phyloP scores from a whole-genome alignment of 2,329 filamentous ascomycete species.

The Rhinocladiella similis region DNA sequence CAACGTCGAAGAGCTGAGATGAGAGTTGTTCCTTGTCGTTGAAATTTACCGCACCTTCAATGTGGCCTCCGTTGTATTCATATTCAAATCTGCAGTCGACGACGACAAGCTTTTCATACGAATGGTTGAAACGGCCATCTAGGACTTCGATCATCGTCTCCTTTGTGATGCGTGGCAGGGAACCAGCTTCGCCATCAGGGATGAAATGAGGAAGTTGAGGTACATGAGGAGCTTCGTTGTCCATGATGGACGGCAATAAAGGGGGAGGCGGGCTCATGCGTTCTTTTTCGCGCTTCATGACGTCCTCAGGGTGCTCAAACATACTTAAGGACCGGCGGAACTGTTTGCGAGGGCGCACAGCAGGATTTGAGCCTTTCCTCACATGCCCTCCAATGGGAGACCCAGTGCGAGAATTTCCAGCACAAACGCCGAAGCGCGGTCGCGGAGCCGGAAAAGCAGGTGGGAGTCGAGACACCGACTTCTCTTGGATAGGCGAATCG shows the following conservation, averaged over 20 bases:
- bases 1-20: constrained; percentile 69
- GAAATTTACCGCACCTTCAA: constrained; percentile 89
- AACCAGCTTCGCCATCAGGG: constrained; percentile 76
- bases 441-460: constrained; percentile 20
- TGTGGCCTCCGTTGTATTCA: constrained; percentile 95
- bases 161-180: constrained; percentile 81
- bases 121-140: constrained; percentile 75
- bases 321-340: constrained; percentile 93
- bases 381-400: constrained; percentile 72
- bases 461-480: constrained; percentile 29
- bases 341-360: constrained; percentile 78
- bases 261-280: constrained; percentile 47
- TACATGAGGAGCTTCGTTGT: constrained; percentile 65
- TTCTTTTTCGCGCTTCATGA: constrained; percentile 76
- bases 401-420: constrained; percentile 57
- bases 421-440: constrained; percentile 14
- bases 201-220: constrained; percentile 82
- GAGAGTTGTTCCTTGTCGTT: constrained; percentile 92
- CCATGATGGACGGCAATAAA: constrained; percentile 73
- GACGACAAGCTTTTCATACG: constrained; percentile 79
- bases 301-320: constrained; percentile 89
- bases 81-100: constrained; percentile 99
- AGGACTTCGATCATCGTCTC: constrained; percentile 82
- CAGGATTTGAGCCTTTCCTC: constrained; percentile 71
- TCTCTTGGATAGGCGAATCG: constrained; percentile 68